Evolutionary conservation across 208 protist species (phyloP).

Genomic region (Hexamita inflata): DNA sequence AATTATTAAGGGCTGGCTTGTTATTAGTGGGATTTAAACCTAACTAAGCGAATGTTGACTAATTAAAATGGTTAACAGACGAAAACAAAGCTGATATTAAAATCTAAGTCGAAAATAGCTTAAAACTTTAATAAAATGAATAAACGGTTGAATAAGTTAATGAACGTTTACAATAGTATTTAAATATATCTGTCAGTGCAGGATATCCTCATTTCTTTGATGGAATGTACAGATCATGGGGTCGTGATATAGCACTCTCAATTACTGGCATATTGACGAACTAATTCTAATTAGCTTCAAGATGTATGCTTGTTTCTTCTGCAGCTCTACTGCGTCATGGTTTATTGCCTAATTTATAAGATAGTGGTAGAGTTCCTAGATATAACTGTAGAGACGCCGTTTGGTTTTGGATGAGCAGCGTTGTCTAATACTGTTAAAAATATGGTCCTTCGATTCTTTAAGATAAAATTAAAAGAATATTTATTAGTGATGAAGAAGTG

Average conservation of each 20-base stretch:
- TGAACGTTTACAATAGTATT: too few relatives aligned
- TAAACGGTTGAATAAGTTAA: not conserved
- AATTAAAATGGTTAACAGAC: too few relatives aligned
- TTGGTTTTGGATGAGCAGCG: constrained; percentile 54
- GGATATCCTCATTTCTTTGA: constrained; percentile 38
- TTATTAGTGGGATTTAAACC: constrained; percentile 3
- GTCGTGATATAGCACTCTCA: constrained; percentile 46
- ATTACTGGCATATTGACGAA: constrained; percentile 51
- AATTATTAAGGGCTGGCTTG: not conserved
- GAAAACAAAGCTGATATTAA: not conserved
- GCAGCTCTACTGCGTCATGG: constrained; percentile 48
- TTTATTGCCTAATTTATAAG: constrained; percentile 60
- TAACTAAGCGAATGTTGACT: not conserved
- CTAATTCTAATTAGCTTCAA: constrained; percentile 36
- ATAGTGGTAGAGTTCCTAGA: constrained; percentile 44
- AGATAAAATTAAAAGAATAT: constrained; percentile 22
- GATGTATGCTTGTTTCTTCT: constrained; percentile 40
- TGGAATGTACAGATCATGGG: constrained; percentile 56
- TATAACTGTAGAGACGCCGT: constrained; percentile 58
- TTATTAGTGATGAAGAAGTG: constrained; percentile 37
- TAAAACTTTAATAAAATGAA: not conserved
- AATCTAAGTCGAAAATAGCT: too few relatives aligned
- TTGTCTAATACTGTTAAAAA: constrained; percentile 1
- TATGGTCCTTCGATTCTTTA: constrained; percentile 41
- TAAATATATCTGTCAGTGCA: constrained; percentile 19